phyloP scores from a whole-genome alignment of 2,329 filamentous ascomycete genomes.

The Calonectria multiphialidica region DNA sequence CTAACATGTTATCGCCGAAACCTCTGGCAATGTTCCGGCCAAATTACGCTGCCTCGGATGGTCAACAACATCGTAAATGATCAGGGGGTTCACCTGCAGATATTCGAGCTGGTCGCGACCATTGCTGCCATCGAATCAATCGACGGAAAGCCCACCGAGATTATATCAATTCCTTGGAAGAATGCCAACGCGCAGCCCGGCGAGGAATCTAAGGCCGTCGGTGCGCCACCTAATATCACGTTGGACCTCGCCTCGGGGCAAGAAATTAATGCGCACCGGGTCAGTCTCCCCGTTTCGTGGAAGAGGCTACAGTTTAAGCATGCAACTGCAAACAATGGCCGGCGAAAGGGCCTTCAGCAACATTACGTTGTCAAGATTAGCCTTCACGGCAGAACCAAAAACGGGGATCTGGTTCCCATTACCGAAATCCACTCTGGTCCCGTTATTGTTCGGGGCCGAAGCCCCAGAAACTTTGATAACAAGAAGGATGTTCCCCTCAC shows the following conservation, averaged over 20 bases:
- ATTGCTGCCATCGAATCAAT: conserved; percentile 93
- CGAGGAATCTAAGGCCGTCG: conserved; percentile 62
- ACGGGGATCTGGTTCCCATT: conserved; percentile 77
- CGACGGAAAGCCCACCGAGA: conserved; percentile 91
- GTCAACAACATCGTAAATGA: conserved; percentile 78
- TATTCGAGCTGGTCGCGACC: conserved; percentile 82
- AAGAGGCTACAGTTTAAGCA: conserved; percentile 96
- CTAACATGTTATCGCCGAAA: conserved; percentile 96
- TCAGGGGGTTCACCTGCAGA: conserved; percentile 81
- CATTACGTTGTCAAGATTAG: conserved; percentile 92
- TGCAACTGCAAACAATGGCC: conserved; percentile 94
- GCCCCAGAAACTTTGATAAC: conserved; percentile 93
- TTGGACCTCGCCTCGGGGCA: conserved; percentile 69
- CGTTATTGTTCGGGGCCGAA: conserved; percentile 94
- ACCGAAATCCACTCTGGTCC: conserved; percentile 90
- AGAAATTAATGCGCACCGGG: conserved; percentile 82
- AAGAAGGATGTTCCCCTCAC: conserved; percentile 86
- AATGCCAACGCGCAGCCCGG: conserved; percentile 70
- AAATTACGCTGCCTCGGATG: conserved; percentile 81
- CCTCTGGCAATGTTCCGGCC: conserved; percentile 93
- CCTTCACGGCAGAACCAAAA: conserved; percentile 80
- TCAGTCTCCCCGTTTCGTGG: conserved; percentile 89
- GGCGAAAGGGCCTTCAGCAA: conserved; percentile 93
- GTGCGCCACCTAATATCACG: conserved; percentile 65
- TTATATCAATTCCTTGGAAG: conserved; percentile 98